Percentiles rank a stretch among this genome's conserved stretches.
These are phyloP conservation scores for Xylariaceae sp. DNA, from an alignment of 2,329 filamentous ascomycete species.

Conservation along the genomic window DNA sequence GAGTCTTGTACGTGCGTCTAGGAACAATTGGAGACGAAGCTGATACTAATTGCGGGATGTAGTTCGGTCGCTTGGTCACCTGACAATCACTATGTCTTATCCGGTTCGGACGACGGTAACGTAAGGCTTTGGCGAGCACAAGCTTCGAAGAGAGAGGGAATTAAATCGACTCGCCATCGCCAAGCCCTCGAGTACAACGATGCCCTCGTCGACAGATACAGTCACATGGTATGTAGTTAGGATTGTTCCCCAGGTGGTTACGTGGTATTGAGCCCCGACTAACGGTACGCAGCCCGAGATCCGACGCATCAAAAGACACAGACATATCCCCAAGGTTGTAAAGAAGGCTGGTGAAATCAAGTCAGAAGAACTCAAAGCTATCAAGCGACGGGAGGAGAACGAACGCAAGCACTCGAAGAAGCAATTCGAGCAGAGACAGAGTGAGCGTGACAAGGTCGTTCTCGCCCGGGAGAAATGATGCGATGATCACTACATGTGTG, in stretches of 20 bases:
- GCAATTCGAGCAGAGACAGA: constrained; percentile 68
- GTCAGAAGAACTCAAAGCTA: constrained; percentile 77
- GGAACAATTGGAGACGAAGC: not conserved
- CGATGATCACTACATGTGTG: not conserved
- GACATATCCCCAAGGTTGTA: constrained; percentile 86
- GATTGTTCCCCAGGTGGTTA: not conserved
- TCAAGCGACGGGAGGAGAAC: constrained; percentile 92
- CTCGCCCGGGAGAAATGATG: constrained; percentile 60
- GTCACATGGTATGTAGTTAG: constrained; percentile 65
- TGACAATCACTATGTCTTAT: constrained; percentile 85
- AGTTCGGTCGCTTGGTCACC: constrained; percentile 69
- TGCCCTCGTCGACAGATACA: constrained; percentile 76
- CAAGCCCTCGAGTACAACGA: constrained; percentile 91
- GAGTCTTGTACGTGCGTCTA: constrained; percentile 49
- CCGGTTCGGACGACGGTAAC: constrained; percentile 76
- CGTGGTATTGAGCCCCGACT: not conserved
- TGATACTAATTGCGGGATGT: not conserved
- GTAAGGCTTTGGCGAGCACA: constrained; percentile 85
- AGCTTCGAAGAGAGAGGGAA: constrained; percentile 76
- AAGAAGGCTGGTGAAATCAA: constrained; percentile 98
- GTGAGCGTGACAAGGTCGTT: constrained; percentile 91
- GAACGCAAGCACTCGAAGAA: constrained; percentile 88
- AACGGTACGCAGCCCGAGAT: constrained; percentile 65
- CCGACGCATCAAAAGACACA: constrained; percentile 81
- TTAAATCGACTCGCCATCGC: constrained; percentile 81